Evolutionary conservation across 2,329 filamentous ascomycete species (phyloP).

Genomic region (Epichloe amarillans): DNA sequence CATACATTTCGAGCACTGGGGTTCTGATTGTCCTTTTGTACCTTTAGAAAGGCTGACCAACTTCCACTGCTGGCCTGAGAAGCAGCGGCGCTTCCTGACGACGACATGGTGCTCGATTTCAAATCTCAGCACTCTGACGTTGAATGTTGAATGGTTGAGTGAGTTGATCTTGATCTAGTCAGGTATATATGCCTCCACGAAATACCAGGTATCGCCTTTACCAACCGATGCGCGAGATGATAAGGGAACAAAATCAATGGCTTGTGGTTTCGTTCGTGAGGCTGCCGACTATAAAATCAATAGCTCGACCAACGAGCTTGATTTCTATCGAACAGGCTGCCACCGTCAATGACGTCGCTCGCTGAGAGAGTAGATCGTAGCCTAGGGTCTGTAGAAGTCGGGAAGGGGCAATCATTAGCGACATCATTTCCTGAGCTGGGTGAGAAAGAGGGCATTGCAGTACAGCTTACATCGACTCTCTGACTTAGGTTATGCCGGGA

Average conservation of each 20-base stretch:
- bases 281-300: neutral
- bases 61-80: slow-evolving; percentile 29
- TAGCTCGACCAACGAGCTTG: neutral
- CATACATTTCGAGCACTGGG: neutral
- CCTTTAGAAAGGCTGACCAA: slow-evolving; percentile 41
- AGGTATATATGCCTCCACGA: neutral
- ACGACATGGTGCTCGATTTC: slow-evolving; percentile 15
- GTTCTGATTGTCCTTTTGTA: slow-evolving; percentile 11
- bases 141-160: no score
- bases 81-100: slow-evolving; percentile 15
- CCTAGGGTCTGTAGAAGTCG: neutral
- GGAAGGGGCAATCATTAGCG: neutral
- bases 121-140: neutral
- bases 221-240: neutral
- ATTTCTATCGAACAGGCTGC: neutral
- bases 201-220: neutral
- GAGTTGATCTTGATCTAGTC: neutral
- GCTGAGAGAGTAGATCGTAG: neutral
- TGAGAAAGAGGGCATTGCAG: neutral
- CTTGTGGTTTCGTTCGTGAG: neutral
- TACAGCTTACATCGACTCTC: no score
- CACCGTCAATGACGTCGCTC: slow-evolving; percentile 1
- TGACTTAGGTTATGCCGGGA: no score
- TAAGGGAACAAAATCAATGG: neutral
- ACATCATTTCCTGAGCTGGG: neutral